Base-by-base conservation (phyloP, 2,329 filamentous ascomycete genomes). In the Fusarium begoniae region DNA sequence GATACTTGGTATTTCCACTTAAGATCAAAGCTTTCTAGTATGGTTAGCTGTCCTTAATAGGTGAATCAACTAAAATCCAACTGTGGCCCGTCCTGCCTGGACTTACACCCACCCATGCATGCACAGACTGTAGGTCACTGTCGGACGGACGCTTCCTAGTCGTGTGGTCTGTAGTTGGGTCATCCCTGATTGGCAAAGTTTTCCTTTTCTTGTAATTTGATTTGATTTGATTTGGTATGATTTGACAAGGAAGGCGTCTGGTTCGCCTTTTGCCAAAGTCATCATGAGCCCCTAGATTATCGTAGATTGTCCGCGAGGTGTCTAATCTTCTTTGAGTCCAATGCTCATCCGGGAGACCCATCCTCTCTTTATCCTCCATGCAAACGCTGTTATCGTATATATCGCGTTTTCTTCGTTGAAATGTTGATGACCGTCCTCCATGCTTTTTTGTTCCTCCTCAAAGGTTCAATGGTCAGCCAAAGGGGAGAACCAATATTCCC, bases 331-430 rank as follows among this genome's bases (percentile, higher is more conserved):
- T 63, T 54, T 53, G 61, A 53, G 57, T 53, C 53, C 57, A 41
- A 66, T 66, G 35, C 57, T 66, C 53, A 53, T 69, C 50, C 45
- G 43, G 43, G 20, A 62, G 40, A 62, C 48, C 30, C 41, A 38
- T 58, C 47, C 37, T 38, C 38, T 50, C 30, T 57, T 54, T 51
- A 35, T 57, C 51, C n/a, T 64, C 58, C 35, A 35, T 65, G 37
- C 24, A 66, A 75, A 75, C 73, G 73, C 72, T 75, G 38, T 70
- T 56, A 57, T 54, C 73, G 66, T 75, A 53, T 75, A 71, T 73
- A 26, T 73, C 53, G 72, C 63, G 67, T 62, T 40, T 67, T 41
- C 66, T 54, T 71, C 61, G 41, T 58, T 59, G 66, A 74, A 63
- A 57, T 58, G 62, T 68, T 60, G 44, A 68, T 74, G 37, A 64